phyloP scores from a whole-genome alignment of 2,329 filamentous ascomycete genomes.

The Plectosphaerella sp. region DNA sequence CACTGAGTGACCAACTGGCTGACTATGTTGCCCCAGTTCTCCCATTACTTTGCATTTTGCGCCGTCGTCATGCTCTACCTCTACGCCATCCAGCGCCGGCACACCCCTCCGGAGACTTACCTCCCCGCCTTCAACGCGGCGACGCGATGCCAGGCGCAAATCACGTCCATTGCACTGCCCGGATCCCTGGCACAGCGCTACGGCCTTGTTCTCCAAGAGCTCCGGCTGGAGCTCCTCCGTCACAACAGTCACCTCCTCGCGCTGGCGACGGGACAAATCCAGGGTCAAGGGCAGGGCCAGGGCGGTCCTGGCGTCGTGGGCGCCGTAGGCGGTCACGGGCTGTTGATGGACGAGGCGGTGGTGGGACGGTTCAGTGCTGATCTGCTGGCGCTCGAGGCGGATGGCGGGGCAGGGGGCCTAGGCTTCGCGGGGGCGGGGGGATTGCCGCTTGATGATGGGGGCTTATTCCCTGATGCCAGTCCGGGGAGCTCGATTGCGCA shows the following conservation, averaged over 20 bases:
- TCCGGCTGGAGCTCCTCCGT: slow-evolving; percentile 18
- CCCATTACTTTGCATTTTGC: slow-evolving; percentile 38
- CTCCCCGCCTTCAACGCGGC: slow-evolving; percentile 27
- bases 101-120: slow-evolving; percentile 18
- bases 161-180: slow-evolving; percentile 27
- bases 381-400: background rate
- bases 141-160: slow-evolving; percentile 31
- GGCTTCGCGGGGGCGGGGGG: background rate
- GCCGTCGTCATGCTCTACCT: slow-evolving; percentile 40
- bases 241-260: slow-evolving; percentile 14
- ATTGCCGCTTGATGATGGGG: background rate
- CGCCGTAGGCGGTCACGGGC: background rate
- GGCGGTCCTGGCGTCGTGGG: background rate
- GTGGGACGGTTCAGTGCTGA: slow-evolving; percentile 1
- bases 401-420: background rate
- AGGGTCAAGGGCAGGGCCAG: background rate
- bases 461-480: slow-evolving; percentile 3
- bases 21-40: slow-evolving; percentile 18
- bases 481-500: slow-evolving; percentile 10
- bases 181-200: slow-evolving; percentile 36
- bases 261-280: background rate
- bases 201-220: slow-evolving; percentile 32
- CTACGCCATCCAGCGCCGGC: slow-evolving; percentile 32
- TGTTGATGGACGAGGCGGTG: background rate
- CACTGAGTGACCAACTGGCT: background rate